Conservation (phyloP, 148 eudicot species). For the Suaeda aralocaspica region DNA sequence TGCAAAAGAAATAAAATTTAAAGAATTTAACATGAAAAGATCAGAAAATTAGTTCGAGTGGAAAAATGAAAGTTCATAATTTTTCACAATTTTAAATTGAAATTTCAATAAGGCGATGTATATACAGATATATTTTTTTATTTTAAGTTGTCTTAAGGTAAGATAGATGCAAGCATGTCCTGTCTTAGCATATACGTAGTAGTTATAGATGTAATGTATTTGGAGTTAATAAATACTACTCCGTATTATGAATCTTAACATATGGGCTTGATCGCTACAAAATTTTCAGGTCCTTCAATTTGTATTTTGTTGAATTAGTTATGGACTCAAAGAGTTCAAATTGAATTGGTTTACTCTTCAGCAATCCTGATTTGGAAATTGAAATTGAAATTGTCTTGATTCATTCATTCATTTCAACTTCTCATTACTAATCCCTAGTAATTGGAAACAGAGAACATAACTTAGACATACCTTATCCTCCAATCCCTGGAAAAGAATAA, state of each 20-base stretch:
- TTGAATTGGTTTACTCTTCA: not conserved
- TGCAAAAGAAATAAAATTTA: no score
- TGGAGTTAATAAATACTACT: no score
- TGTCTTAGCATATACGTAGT: no score
- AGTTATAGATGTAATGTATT: no score
- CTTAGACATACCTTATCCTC: slow-evolving; percentile 63
- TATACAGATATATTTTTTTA: no score
- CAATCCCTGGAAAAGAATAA: slow-evolving; percentile 82
- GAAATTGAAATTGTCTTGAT: not conserved
- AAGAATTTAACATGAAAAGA: no score
- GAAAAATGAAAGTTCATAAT: no score
- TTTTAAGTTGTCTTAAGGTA: no score
- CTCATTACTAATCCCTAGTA: not conserved
- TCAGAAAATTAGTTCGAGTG: no score
- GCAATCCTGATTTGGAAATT: not conserved
- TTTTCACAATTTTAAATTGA: no score
- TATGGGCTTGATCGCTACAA: not conserved
- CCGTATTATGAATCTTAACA: not conserved
- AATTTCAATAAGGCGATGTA: no score
- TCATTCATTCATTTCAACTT: slow-evolving; percentile 11
- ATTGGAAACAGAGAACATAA: not conserved
- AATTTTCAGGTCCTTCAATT: not conserved
- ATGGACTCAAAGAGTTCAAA: not conserved
- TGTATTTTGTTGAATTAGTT: not conserved
- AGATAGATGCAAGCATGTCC: no score